Evolutionary conservation across 257 asterid species (phyloP), one percentile per base, ranked within the genome.

Genomic region (Apocynum venetum): DNA sequence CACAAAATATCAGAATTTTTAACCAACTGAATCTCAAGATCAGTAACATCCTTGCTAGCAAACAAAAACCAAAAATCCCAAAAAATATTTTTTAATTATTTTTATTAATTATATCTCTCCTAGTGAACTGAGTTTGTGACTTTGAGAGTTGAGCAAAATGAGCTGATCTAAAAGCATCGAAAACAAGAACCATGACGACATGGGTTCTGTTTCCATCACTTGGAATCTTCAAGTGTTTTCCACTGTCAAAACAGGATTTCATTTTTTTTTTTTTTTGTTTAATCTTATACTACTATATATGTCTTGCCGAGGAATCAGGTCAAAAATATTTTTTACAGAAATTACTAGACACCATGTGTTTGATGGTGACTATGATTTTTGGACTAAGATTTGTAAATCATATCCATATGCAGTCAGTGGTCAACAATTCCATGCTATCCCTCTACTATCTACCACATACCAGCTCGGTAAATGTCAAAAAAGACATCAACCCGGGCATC

Each of bases 311-410:
- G 84, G 81, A 73, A 70, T 48, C 49, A 43, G 51, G 86, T 83
- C 84, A 80, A 84, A 55, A 15, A 55, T 55, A 46, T 74, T 25
- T 69, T 63, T 47, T 57, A 84, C 90, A 78, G 82, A 79, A 86
- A 81, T 85, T 81, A 84, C 88, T 75, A 86, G 89, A 82, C 84
- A 81, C 69, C 89, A 84, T 88, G 88, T 86, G 91, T 82, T 79
- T 55, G 78, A 60, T 77, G 85, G 31, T 80, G 86, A 83, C 47
- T 19, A 6, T 41, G 5, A n/a, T 65, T 65, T 65, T 38, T 43
- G 49, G 71, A 68, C 53, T 44, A 17, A 5, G 31, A 66, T 66
- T 66, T 66, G 6, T 11, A 8, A 38, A 71, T 31, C 31, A 72
- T 36, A 49, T 49, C 59, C 61, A 49, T 49, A 69, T 17, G 40